Conservation (phyloP, 2,329 filamentous ascomycete species). For the Monilinia aucupariae region DNA sequence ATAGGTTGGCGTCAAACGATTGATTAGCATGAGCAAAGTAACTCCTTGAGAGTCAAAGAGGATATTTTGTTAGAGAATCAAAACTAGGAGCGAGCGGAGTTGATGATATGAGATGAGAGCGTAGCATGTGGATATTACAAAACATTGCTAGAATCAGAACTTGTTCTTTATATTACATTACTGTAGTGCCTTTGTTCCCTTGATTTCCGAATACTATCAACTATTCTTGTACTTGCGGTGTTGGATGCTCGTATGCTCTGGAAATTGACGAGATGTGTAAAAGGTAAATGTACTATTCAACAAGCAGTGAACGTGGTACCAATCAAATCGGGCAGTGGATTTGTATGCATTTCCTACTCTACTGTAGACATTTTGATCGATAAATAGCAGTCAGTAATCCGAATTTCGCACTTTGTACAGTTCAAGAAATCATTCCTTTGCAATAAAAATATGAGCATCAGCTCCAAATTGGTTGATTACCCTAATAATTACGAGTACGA, state of each 20-base stretch:
- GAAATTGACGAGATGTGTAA: background rate
- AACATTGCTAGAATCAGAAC: slow-evolving; percentile 11
- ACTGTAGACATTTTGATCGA: no score
- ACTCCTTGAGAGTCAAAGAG: slow-evolving; percentile 43
- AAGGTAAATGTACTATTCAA: background rate
- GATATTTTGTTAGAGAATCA: background rate
- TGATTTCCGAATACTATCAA: background rate
- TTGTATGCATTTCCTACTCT: background rate
- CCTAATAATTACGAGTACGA: background rate
- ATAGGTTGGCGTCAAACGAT: slow-evolving; percentile 68
- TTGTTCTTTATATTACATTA: slow-evolving; percentile 6
- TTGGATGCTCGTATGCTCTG: background rate
- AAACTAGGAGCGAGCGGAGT: background rate
- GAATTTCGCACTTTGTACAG: background rate
- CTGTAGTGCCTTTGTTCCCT: background rate
- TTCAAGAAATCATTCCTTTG: background rate
- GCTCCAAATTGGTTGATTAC: background rate
- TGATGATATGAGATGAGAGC: slow-evolving; percentile 10
- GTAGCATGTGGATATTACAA: slow-evolving; percentile 15
- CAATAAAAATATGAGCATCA: background rate
- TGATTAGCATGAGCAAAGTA: slow-evolving; percentile 74
- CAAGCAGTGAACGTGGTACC: background rate
- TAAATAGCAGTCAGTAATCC: background rate
- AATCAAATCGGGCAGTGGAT: background rate
- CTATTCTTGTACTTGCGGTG: background rate